Evolutionary conservation across 73 alveolate species (phyloP).

Genomic region (Stentor roeselii): DNA sequence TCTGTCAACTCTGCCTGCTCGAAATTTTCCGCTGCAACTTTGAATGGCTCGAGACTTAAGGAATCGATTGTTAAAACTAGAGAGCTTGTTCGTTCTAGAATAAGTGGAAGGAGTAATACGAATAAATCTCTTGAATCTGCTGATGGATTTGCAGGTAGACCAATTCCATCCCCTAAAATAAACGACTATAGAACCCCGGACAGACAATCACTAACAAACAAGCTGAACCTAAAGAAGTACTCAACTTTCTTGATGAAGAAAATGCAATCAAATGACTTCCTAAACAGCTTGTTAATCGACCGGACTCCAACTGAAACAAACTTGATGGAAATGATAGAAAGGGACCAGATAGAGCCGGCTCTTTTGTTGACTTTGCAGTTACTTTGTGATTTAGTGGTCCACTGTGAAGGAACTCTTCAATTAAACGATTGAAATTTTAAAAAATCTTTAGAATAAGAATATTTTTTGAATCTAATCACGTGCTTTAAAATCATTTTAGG

Average conservation of each 20-base stretch:
- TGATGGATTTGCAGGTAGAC: neutral
- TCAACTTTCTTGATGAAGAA: neutral
- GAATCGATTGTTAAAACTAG: neutral
- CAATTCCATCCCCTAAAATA: neutral
- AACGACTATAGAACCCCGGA: neutral
- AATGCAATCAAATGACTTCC: neutral
- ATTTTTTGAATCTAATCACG: too few relatives aligned
- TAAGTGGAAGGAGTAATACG: neutral
- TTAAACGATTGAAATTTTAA: too few relatives aligned
- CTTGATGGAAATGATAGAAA: neutral
- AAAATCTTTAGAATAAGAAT: too few relatives aligned
- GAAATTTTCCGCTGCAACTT: neutral
- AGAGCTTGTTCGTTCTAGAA: neutral
- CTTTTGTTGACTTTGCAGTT: neutral
- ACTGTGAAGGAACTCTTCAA: too few relatives aligned
- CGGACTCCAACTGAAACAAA: neutral
- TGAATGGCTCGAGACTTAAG: neutral
- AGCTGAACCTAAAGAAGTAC: neutral
- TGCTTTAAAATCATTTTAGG: too few relatives aligned
- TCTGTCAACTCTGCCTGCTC: neutral
- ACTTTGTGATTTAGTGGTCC: neutral
- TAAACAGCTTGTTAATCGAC: neutral
- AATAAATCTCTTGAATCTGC: too few relatives aligned
- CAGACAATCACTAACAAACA: neutral
- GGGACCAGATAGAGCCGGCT: neutral